Conservation (phyloP, 164 flowering plant species). For the Warburgia ugandensis region DNA sequence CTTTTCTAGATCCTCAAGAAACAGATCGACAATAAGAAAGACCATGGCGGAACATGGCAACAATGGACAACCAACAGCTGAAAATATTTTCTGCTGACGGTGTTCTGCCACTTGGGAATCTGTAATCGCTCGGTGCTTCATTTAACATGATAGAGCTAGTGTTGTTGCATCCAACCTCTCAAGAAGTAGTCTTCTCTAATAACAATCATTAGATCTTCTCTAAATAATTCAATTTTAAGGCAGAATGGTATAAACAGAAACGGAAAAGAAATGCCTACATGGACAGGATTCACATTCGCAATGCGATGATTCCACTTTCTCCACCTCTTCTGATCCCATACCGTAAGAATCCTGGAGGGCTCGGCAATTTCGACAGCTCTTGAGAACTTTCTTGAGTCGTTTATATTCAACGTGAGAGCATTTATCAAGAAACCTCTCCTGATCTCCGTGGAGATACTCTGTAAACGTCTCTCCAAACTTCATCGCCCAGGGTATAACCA, state of each 20-base stretch:
- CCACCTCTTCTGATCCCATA: conserved; percentile 9
- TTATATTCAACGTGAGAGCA: conserved; percentile 68
- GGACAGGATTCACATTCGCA: conserved; percentile 48
- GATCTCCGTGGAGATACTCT: conserved; percentile 56
- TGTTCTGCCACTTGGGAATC: too few species aligned
- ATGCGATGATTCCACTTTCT: conserved; percentile 9
- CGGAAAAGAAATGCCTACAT: conserved; percentile 22
- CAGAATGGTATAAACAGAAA: neutral
- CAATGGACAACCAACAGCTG: too few species aligned
- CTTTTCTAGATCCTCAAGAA: too few species aligned
- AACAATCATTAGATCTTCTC: too few species aligned
- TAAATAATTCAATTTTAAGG: neutral
- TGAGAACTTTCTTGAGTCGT: conserved; percentile 67
- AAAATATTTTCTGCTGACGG: too few species aligned
- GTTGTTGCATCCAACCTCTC: too few species aligned
- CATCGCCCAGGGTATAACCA: too few species aligned
- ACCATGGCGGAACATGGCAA: too few species aligned
- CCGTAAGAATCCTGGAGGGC: conserved; percentile 14
- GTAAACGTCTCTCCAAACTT: conserved; percentile 71
- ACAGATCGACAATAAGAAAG: too few species aligned
- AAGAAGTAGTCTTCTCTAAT: too few species aligned
- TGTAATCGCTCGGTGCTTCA: too few species aligned
- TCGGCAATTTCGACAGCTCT: conserved; percentile 48
- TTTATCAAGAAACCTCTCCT: conserved; percentile 43
- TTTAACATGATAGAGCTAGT: too few species aligned